These are phyloP conservation scores for Trichoderma afroharzianum DNA, from an alignment of 2,329 filamentous ascomycete species.

Conservation along the genomic window DNA sequence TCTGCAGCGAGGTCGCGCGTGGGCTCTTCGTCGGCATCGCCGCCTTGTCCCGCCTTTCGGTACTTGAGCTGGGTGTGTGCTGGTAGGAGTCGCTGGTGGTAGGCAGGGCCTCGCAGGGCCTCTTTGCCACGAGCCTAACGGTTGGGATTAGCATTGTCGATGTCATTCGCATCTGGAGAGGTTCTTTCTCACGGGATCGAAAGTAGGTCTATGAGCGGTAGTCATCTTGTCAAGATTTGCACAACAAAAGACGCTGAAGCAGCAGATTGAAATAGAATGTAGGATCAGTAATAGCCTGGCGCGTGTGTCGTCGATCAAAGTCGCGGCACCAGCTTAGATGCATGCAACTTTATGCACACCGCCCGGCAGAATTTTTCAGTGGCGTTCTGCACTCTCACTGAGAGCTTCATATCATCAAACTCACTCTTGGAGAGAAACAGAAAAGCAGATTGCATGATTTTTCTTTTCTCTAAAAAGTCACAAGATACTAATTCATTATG, in stretches of 20 bases:
- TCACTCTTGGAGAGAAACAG: background rate
- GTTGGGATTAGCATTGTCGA: background rate
- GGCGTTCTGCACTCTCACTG: conserved; percentile 14
- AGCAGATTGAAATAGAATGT: background rate
- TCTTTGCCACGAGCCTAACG: conserved; percentile 86
- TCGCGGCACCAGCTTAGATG: conserved; percentile 4
- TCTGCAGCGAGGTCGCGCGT: conserved; percentile 81
- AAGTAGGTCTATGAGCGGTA: conserved; percentile 79
- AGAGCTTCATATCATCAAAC: conserved; percentile 21
- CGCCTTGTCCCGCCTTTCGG: conserved; percentile 82
- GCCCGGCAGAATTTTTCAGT: conserved; percentile 47
- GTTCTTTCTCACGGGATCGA: conserved; percentile 71
- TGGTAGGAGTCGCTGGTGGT: conserved; percentile 92
- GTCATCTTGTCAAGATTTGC: conserved; percentile 47
- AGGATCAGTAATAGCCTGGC: background rate
- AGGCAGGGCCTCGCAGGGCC: conserved; percentile 85
- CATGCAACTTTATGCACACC: conserved; percentile 33
- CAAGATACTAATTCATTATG: conserved; percentile 52
- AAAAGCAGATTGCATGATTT: conserved; percentile 6
- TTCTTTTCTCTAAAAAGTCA: conserved; percentile 1
- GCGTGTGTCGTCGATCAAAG: conserved; percentile 2
- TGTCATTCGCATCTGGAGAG: background rate
- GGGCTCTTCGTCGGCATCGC: conserved; percentile 66
- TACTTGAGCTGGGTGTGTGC: conserved; percentile 92
- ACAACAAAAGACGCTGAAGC: background rate